phyloP scores from a whole-genome alignment of 768 basidiomycete genomes.

The Pluteus cervinus region DNA sequence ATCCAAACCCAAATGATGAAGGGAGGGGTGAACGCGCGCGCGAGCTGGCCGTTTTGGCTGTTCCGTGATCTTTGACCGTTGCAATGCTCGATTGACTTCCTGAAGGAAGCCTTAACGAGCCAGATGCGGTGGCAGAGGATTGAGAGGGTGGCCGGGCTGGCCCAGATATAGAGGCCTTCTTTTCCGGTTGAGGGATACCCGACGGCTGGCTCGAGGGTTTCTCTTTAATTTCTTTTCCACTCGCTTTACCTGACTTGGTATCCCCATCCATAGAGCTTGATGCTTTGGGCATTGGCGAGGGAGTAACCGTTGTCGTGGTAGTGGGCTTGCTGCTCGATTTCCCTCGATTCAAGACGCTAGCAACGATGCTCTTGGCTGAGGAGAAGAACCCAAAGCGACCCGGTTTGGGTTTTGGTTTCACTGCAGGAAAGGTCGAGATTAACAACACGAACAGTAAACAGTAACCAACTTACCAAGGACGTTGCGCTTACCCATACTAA shows the following conservation, averaged over 20 bases:
- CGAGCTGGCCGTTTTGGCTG: constrained; percentile 5
- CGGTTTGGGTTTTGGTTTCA: constrained; percentile 39
- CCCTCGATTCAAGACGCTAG: constrained; percentile 67
- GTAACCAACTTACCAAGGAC: constrained; percentile 30
- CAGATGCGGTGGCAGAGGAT: too few relatives aligned
- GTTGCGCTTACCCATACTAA: too few relatives aligned
- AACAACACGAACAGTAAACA: background rate
- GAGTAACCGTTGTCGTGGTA: constrained; percentile 19
- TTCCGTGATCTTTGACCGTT: too few relatives aligned
- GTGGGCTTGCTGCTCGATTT: constrained; percentile 23
- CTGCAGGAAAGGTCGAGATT: constrained; percentile 13
- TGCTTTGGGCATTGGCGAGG: constrained; percentile 13
- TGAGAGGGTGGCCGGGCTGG: too few relatives aligned
- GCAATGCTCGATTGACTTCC: too few relatives aligned
- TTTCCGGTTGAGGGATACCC: too few relatives aligned
- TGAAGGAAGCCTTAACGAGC: too few relatives aligned
- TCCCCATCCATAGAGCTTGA: constrained; percentile 8
- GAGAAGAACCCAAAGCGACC: constrained; percentile 67
- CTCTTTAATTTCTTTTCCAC: too few relatives aligned
- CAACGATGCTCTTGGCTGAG: constrained; percentile 65
- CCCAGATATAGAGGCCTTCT: too few relatives aligned
- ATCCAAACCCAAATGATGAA: constrained; percentile 8
- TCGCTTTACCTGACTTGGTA: too few relatives aligned
- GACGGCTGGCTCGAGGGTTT: too few relatives aligned
- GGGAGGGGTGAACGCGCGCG: constrained; percentile 24